Conservation (phyloP, 1,284 basidiomycete species). For the Pisolithus thermaeus region DNA sequence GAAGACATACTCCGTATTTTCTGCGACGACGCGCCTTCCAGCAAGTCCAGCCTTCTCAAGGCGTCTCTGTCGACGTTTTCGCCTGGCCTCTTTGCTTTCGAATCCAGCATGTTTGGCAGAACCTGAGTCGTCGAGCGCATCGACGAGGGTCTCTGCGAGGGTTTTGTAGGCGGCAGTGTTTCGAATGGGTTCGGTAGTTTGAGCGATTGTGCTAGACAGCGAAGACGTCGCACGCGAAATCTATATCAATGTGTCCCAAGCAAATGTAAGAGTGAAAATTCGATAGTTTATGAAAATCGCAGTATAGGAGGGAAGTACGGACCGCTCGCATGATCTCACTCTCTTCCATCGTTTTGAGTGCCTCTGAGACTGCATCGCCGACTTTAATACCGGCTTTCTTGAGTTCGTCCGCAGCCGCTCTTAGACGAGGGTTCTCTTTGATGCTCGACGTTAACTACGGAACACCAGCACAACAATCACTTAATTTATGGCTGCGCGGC, state of each 20-base stretch:
- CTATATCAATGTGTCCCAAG: constrained; percentile 29
- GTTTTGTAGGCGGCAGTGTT: constrained; percentile 95
- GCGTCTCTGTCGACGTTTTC: constrained; percentile 68
- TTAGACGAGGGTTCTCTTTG: constrained; percentile 91
- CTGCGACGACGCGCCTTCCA: constrained; percentile 53
- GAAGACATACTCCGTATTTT: constrained; percentile 77
- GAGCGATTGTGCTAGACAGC: constrained; percentile 73
- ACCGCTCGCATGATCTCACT: constrained; percentile 86
- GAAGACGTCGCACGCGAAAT: constrained; percentile 77
- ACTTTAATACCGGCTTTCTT: constrained; percentile 88
- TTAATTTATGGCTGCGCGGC: no score
- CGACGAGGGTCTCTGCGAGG: constrained; percentile 82
- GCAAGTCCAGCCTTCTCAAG: constrained; percentile 79
- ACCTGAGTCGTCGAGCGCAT: constrained; percentile 92
- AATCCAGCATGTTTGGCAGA: constrained; percentile 91
- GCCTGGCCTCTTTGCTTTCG: constrained; percentile 84
- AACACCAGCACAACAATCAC: no score
- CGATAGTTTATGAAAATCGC: neutral
- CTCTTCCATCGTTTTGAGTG: constrained; percentile 90
- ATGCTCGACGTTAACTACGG: constrained; percentile 84
- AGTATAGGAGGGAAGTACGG: constrained; percentile 22
- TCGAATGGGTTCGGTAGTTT: constrained; percentile 88
- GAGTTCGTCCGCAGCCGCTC: constrained; percentile 88
- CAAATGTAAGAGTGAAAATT: neutral
- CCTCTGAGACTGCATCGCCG: constrained; percentile 88